phyloP scores from a whole-genome alignment of 2,329 filamentous ascomycete genomes.

The Alternaria atra region DNA sequence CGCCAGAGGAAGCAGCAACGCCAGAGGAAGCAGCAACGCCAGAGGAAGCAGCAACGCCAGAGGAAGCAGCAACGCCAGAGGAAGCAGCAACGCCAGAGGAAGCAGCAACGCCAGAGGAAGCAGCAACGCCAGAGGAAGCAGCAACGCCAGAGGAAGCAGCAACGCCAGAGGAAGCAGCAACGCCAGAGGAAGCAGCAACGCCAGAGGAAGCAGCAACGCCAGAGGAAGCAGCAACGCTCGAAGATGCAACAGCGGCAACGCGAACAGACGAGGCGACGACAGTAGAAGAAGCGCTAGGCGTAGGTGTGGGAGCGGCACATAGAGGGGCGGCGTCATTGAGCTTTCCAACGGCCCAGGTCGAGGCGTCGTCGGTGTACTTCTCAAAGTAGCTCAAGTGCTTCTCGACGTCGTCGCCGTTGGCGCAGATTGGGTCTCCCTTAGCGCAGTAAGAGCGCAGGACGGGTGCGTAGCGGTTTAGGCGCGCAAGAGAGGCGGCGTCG shows the following conservation, averaged over 20 bases:
- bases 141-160: conserved; percentile 13
- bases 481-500: conserved; percentile 22
- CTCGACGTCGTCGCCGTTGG: conserved; percentile 65
- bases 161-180: not conserved
- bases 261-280: conserved; percentile 26
- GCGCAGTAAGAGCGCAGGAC: conserved; percentile 72
- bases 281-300: conserved; percentile 29
- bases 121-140: conserved; percentile 5
- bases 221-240: conserved; percentile 19
- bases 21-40: not conserved
- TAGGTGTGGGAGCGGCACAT: conserved; percentile 30
- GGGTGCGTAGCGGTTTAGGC: conserved; percentile 44
- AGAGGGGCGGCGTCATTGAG: conserved; percentile 31
- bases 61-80: conserved; percentile 9
- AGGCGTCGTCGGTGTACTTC: conserved; percentile 31
- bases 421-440: conserved; percentile 69
- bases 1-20: conserved; percentile 7
- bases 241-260: conserved; percentile 23
- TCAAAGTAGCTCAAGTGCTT: conserved; percentile 67
- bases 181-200: conserved; percentile 1
- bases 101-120: not conserved
- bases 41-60: conserved; percentile 5
- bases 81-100: conserved; percentile 10
- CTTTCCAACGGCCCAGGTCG: conserved; percentile 35
- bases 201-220: not conserved